Base-by-base conservation (phyloP, 805 yeast species). In the Lipomyces orientalis region DNA sequence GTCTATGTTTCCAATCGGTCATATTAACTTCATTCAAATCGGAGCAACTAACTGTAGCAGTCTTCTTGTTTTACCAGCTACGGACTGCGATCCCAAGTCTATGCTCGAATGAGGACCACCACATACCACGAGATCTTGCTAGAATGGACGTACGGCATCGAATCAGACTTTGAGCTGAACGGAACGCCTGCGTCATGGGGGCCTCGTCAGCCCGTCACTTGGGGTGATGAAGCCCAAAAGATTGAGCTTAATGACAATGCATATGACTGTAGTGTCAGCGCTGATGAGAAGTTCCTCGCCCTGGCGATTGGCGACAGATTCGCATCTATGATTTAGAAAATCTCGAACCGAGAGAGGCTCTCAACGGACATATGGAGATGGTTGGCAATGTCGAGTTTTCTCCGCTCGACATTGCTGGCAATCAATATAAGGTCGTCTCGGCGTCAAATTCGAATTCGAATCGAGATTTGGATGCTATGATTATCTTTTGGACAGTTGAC, bases 171-270 rank as follows among this genome's bases (percentile, higher is more conserved):
- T 7, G 33, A 2, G 35, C 57, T 54, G 35, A 33, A 54, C 7
- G 57, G 57, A 54, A 29, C 57, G 57, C 29, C 57, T 29, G 57
- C 57, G 35, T 29, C 35, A 19, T 54, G 57, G 57, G n/a, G 33
- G 7, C 6, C 33, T 33, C 19, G n/a, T n/a, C 57, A 54, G 7
- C 57, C 29, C 9, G 35, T 54, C 35, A 9, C 8, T 54, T 54
- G 57, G 57, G 57, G 57, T 6, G n/a, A 54, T 33, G 57, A 54
- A 54, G 57, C 8, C 35, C 8, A 31, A 54, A 54, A n/a, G 35
- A 29, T 54, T 29, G n/a, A 29, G 8, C 35, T 54, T 7, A 31
- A 54, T 19, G 57, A 33, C 19, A 54, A 54, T 29, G 29, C 35
- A 29, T 29, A 29, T 29, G 57, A 33, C 35, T 29, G n/a, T 14